Base-by-base conservation (phyloP, 192 early-diverging fungal species). In the Coemansia sp. region DNA sequence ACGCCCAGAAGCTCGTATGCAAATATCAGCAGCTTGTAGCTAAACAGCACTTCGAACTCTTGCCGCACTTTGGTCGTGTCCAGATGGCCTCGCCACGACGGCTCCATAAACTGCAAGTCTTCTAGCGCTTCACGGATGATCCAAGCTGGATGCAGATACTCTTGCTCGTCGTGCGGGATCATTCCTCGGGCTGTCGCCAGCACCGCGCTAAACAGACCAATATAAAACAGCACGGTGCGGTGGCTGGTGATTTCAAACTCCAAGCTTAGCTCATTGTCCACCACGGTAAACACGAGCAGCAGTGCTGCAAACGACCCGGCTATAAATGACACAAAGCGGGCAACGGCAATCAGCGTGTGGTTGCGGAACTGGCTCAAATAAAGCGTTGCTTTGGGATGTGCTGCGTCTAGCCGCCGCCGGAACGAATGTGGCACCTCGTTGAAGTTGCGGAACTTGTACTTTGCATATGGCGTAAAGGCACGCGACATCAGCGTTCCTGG, bases 351-450 rank as follows among this genome's bases (percentile, higher is more conserved):
- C 5, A 88, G 75, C 39, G 90, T 86, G 40, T 88, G 86, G 40
- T 93, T 91, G 0, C 92, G 90, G 52, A 97, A 97, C 74, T 96
- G 93, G 37, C 84, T 69, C 40, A 98, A 72, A 67, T 99, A 99
- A 57, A 84, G 71, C 30, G 81, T 84, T 0, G 96, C 93, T 41
- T 81, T 64, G 10, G 82, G 80, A 64, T 92, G 84, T 18, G 88
- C 90, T 0, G 82, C 51, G 54, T 85, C 84, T 15, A 97, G 69
- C 11, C 97, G 86, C 18, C 67, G 64, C 30, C 87, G 69, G 64
- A 97, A 94, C 15, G 89, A 54, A 67, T 99, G 94, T 0, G 94
- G 92, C 15, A 97, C 80, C 65, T 99, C 97, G 71, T 99, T 98
- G 62, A 97, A 97, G 75, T 97, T 93, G 48, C 96, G 86, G 56